Evolutionary conservation across 2,329 filamentous ascomycete genomes (phyloP).

Genomic region (Xenosphaeropsis pyriputrescens): DNA sequence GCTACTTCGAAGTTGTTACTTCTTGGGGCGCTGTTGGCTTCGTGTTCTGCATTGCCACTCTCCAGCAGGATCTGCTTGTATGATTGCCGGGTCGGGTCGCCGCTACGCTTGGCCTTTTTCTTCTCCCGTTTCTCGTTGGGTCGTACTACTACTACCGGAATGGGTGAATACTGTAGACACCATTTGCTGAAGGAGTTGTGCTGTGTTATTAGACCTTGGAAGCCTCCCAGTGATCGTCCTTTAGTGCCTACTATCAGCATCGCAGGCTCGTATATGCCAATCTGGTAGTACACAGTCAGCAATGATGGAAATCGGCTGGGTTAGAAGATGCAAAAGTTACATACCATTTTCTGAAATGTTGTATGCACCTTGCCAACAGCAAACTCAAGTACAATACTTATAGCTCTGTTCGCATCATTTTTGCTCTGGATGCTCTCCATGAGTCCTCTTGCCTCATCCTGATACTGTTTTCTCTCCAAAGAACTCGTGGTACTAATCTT

Average conservation of each 20-base stretch:
- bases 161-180: slow-evolving; percentile 59
- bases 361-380: slow-evolving; percentile 58
- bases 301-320: neutral
- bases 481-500: slow-evolving; percentile 45
- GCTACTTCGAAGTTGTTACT: slow-evolving; percentile 10
- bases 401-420: slow-evolving; percentile 56
- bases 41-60: slow-evolving; percentile 24
- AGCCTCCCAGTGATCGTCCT: slow-evolving; percentile 52
- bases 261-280: slow-evolving; percentile 58
- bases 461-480: slow-evolving; percentile 45
- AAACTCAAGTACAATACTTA: slow-evolving; percentile 58
- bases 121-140: slow-evolving; percentile 55
- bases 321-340: slow-evolving; percentile 7
- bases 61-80: slow-evolving; percentile 53
- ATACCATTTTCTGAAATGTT: slow-evolving; percentile 60
- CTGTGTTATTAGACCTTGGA: slow-evolving; percentile 54
- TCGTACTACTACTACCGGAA: slow-evolving; percentile 61
- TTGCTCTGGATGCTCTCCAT: slow-evolving; percentile 52
- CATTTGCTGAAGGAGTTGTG: slow-evolving; percentile 53
- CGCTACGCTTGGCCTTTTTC: slow-evolving; percentile 54
- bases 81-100: slow-evolving; percentile 44
- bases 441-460: slow-evolving; percentile 47
- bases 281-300: slow-evolving; percentile 26
- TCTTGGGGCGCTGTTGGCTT: slow-evolving; percentile 12
- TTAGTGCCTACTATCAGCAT: slow-evolving; percentile 59